Evolutionary conservation across 768 basidiomycete genomes (phyloP).

Genomic region (Russula compacta): DNA sequence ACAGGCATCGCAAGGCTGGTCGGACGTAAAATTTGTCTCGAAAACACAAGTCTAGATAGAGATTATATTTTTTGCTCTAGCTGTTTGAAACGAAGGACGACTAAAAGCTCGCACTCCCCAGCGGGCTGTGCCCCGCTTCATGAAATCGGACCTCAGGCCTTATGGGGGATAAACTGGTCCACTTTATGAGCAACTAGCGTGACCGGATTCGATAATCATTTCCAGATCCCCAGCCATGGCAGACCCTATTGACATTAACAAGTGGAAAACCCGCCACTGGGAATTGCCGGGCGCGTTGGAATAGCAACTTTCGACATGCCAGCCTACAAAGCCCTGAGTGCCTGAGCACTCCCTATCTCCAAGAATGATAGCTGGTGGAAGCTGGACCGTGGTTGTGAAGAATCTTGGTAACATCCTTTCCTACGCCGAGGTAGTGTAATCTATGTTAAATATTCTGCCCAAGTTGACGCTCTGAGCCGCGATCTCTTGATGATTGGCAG

Average conservation of each 20-base stretch:
- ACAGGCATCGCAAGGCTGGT: constrained; percentile 73
- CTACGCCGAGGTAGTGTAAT: background rate
- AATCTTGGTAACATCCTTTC: background rate
- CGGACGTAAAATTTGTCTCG: constrained; percentile 43
- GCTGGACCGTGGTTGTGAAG: background rate
- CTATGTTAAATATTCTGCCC: background rate
- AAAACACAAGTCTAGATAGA: constrained; percentile 24
- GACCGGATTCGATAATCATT: too few relatives aligned
- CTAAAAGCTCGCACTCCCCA: too few relatives aligned
- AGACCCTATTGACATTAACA: background rate
- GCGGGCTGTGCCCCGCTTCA: too few relatives aligned
- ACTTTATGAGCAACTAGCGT: too few relatives aligned
- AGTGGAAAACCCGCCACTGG: background rate
- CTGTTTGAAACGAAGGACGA: background rate
- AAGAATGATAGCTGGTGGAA: background rate
- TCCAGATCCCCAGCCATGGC: background rate
- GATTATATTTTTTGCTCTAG: background rate
- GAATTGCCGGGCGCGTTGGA: background rate
- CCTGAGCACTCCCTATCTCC: background rate
- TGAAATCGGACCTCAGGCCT: too few relatives aligned
- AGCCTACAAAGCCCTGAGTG: background rate
- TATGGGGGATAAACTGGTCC: too few relatives aligned
- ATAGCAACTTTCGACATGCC: background rate
- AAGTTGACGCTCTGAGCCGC: background rate
- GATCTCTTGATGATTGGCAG: background rate